These are phyloP conservation scores for Brassica balearica DNA, from an alignment of 441 rosid genomes.

Conservation along the genomic window DNA sequence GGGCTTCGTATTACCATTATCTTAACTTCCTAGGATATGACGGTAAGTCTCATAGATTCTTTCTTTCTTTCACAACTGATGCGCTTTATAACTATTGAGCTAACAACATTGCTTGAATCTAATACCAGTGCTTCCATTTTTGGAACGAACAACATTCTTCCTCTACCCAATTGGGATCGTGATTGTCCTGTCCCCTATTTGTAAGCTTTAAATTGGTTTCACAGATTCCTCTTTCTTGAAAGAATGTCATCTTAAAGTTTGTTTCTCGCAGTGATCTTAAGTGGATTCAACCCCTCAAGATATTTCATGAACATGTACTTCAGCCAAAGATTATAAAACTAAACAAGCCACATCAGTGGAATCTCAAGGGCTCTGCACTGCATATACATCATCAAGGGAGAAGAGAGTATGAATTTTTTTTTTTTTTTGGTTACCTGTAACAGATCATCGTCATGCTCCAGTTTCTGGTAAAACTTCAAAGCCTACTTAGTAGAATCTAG, in stretches of 20 bases:
- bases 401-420: slow-evolving; percentile 27
- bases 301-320: slow-evolving; percentile 93
- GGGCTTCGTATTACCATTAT: slow-evolving; percentile 91
- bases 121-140: slow-evolving; percentile 88
- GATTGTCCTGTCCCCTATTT: slow-evolving; percentile 83
- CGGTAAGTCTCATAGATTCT: slow-evolving; percentile 55
- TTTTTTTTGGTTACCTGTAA: slow-evolving; percentile 17
- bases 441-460: slow-evolving; percentile 25
- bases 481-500: slow-evolving; percentile 20
- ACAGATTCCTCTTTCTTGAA: slow-evolving; percentile 9
- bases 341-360: slow-evolving; percentile 39
- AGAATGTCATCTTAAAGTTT: slow-evolving; percentile 17
- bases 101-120: slow-evolving; percentile 21
- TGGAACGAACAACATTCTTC: slow-evolving; percentile 97
- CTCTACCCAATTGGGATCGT: slow-evolving; percentile 87
- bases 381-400: slow-evolving; percentile 41
- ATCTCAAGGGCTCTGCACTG: slow-evolving; percentile 33
- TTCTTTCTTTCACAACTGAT: neutral
- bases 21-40: slow-evolving; percentile 98
- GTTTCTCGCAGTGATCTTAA: slow-evolving; percentile 74
- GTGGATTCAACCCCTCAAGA: slow-evolving; percentile 98
- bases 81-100: neutral
- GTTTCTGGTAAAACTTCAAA: slow-evolving; percentile 34
- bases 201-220: slow-evolving; percentile 57
- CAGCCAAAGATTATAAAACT: slow-evolving; percentile 67